Conservation (phyloP, 169 alveolate genomes). For the Babesia bigemina region DNA sequence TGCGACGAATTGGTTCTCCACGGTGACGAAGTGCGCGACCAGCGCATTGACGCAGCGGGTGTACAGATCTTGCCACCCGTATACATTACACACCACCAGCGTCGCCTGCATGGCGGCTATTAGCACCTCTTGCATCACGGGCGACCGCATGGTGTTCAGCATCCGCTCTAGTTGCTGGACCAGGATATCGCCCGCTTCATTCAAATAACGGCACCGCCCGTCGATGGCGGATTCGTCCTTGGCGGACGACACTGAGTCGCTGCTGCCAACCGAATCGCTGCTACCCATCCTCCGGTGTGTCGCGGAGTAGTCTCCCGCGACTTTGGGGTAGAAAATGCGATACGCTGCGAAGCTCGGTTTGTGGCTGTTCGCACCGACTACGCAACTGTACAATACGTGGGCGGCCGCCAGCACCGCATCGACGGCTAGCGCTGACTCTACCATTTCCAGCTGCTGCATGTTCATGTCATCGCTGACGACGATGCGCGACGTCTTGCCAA, state of each 20-base stretch:
- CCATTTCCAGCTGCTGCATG: constrained; percentile 19
- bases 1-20: constrained; percentile 8
- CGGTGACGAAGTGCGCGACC: not conserved
- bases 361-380: constrained; percentile 10
- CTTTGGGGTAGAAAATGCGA: constrained; percentile 30
- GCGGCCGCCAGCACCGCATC: constrained; percentile 28
- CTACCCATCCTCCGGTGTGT: not conserved
- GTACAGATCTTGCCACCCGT: constrained; percentile 16
- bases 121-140: constrained; percentile 37
- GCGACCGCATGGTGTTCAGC: constrained; percentile 26
- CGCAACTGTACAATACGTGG: constrained; percentile 26
- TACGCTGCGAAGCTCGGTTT: constrained; percentile 17
- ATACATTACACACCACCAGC: constrained; percentile 19
- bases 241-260: not conserved
- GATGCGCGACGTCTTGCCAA: constrained; percentile 15
- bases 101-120: constrained; percentile 14
- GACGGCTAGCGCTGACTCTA: constrained; percentile 23
- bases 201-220: constrained; percentile 1
- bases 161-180: constrained; percentile 40
- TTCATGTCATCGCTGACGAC: constrained; percentile 16
- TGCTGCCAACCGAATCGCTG: not conserved
- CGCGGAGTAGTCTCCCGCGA: not conserved
- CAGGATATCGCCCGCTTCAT: constrained; percentile 22
- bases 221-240: not conserved
- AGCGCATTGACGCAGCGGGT: constrained; percentile 8